Base-by-base conservation (phyloP, 305 asterid genomes). In the Fraxinus sp. region DNA sequence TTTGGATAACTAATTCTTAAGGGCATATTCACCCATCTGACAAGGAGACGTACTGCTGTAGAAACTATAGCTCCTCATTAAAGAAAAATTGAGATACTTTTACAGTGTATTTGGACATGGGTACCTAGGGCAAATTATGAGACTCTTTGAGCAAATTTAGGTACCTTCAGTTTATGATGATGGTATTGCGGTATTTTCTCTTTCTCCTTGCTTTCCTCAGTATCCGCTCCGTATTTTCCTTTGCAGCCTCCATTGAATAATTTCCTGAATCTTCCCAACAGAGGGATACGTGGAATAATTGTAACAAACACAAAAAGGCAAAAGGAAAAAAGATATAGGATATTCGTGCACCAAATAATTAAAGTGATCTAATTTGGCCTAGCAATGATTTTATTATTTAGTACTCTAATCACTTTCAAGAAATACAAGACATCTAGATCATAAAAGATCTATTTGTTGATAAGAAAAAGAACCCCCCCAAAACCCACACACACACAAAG, bases 131-230 rank as follows among this genome's bases (percentile, higher is more conserved):
- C 57, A 76, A 28, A 28, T 32, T 16, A 74, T 33, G 37, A 4
- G 37, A 33, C 33, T 30, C 33, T 30, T 30, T 22, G 66, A 74
- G 79, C 57, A 76, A 28, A 28, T 30, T 16, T 70, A 79, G 75
- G 66, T 84, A 92, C 94, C 93, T 91, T 93, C 89, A 95, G 84
- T 91, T 84, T 81, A 95, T 90, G 81, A 93, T 82, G 88, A 94
- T 93, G 84, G 90, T 84, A 85, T 90, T 90, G 82, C 86, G 33
- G 77, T 81, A 84, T 84, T 93, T 95, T 90, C 99, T 93, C 93
- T 92, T 95, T 87, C 91, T 89, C 86, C 91, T 90, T 90, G 99
- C 98, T 87, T 92, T 95, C 90, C 93, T 89, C 77, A 95, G 90
- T 83, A 93, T 92, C 36, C 93, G 89, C 35, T 93, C 93, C 78